Conservation (phyloP, 2,329 filamentous ascomycete genomes). For the Aspergillus piperis region DNA sequence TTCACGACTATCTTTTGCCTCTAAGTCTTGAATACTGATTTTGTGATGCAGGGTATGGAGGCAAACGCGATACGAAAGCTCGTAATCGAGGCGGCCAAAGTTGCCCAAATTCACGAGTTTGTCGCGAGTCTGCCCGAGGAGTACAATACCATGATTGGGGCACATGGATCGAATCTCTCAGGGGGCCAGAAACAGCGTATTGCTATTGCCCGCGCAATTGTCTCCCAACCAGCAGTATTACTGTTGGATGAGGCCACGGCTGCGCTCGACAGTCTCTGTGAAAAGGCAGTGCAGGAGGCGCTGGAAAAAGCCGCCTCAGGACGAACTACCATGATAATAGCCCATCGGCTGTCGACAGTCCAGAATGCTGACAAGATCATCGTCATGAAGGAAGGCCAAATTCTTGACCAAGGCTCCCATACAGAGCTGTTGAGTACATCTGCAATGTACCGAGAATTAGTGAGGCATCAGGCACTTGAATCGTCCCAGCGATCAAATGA, state of each 20-base stretch:
- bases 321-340: constrained; percentile 41
- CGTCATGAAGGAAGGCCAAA: constrained; percentile 43
- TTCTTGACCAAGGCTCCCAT: constrained; percentile 49
- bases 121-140: constrained; percentile 71
- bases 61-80: constrained; percentile 35
- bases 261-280: constrained; percentile 81
- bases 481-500: constrained; percentile 38
- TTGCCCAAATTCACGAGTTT: constrained; percentile 72
- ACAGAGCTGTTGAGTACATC: constrained; percentile 34
- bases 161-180: constrained; percentile 76
- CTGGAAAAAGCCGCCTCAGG: constrained; percentile 69
- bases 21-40: not conserved
- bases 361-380: constrained; percentile 46
- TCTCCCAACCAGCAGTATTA: constrained; percentile 77
- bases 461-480: constrained; percentile 36
- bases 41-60: constrained; percentile 45
- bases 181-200: constrained; percentile 93
- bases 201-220: constrained; percentile 76
- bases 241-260: constrained; percentile 89
- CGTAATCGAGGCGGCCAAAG: constrained; percentile 17
- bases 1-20: not conserved
- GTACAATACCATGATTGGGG: constrained; percentile 83
- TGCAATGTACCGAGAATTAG: constrained; percentile 3
- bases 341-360: constrained; percentile 48
- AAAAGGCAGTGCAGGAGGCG: constrained; percentile 81